Evolutionary conservation across 768 basidiomycete species (phyloP).

Genomic region (Trametes gibbosa): DNA sequence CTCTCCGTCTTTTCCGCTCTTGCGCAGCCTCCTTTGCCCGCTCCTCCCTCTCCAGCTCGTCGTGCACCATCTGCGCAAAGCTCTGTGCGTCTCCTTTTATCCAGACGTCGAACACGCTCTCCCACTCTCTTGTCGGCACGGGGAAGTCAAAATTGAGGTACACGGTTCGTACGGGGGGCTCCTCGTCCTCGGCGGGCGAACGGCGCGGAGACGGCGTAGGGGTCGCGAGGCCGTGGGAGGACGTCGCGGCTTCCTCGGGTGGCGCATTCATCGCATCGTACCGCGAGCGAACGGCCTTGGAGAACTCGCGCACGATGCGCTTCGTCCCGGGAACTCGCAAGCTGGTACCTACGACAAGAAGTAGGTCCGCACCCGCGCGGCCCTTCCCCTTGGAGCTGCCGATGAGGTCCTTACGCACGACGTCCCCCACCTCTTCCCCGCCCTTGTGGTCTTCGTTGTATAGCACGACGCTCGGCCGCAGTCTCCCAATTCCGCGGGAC

Average conservation of each 20-base stretch:
- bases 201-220: slow-evolving; percentile 50
- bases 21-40: slow-evolving; percentile 50
- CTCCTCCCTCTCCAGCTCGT: slow-evolving; percentile 55
- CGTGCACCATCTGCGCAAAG: slow-evolving; percentile 62
- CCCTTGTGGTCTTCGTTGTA: slow-evolving; percentile 89
- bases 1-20: slow-evolving; percentile 57
- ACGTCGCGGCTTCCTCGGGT: slow-evolving; percentile 30
- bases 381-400: slow-evolving; percentile 61
- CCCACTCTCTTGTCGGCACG: slow-evolving; percentile 82
- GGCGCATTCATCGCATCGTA: slow-evolving; percentile 31
- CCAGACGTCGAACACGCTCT: slow-evolving; percentile 88
- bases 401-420: slow-evolving; percentile 78
- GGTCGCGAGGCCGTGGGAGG: slow-evolving; percentile 31
- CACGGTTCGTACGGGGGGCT: slow-evolving; percentile 59
- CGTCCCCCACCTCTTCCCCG: slow-evolving; percentile 82
- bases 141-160: slow-evolving; percentile 90
- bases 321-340: slow-evolving; percentile 89
- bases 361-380: slow-evolving; percentile 71
- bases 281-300: slow-evolving; percentile 68
- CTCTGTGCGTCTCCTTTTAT: slow-evolving; percentile 82
- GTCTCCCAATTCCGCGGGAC: slow-evolving; percentile 70
- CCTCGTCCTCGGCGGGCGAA: slow-evolving; percentile 41
- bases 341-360: slow-evolving; percentile 90
- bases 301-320: slow-evolving; percentile 84
- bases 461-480: slow-evolving; percentile 85